A percentile compares a stretch with the other conserved stretches of the same genome.
Evolutionary conservation across 2,329 filamentous ascomycete genomes (phyloP).

Genomic region (Penicillium sp.): DNA sequence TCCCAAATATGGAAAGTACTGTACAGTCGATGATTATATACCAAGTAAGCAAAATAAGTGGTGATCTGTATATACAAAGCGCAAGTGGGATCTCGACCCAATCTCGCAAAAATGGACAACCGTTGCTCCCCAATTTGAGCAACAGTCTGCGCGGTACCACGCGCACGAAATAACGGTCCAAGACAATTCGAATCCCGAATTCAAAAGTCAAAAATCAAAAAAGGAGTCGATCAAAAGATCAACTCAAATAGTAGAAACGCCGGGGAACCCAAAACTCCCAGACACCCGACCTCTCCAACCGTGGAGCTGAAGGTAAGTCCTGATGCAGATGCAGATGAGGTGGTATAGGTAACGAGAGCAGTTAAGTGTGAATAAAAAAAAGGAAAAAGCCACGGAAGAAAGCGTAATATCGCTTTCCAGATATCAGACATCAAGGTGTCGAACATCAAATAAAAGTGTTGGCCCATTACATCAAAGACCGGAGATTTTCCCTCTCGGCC

Average conservation of each 20-base stretch:
- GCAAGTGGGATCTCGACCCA: conserved; percentile 5
- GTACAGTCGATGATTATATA: conserved; percentile 9
- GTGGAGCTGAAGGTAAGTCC: conserved; percentile 18
- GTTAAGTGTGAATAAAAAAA: conserved; percentile 7
- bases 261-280: conserved; percentile 24
- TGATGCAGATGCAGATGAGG: conserved; percentile 33
- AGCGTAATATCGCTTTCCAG: conserved; percentile 3
- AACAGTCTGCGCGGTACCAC: conserved; percentile 23
- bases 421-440: conserved; percentile 4
- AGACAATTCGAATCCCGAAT: background rate
- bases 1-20: background rate
- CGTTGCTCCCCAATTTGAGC: conserved; percentile 12
- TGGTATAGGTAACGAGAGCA: conserved; percentile 28
- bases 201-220: conserved; percentile 17
- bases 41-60: background rate
- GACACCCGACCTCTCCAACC: conserved; percentile 18
- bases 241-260: conserved; percentile 5
- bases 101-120: conserved; percentile 14
- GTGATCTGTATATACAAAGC: conserved; percentile 14
- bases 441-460: conserved; percentile 7
- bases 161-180: conserved; percentile 11
- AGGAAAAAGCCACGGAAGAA: background rate
- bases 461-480: conserved; percentile 50
- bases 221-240: background rate
- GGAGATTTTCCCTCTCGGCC: conserved; percentile 66